phyloP scores from a whole-genome alignment of 2,329 filamentous ascomycete species.

The Botrytis sinoallii region DNA sequence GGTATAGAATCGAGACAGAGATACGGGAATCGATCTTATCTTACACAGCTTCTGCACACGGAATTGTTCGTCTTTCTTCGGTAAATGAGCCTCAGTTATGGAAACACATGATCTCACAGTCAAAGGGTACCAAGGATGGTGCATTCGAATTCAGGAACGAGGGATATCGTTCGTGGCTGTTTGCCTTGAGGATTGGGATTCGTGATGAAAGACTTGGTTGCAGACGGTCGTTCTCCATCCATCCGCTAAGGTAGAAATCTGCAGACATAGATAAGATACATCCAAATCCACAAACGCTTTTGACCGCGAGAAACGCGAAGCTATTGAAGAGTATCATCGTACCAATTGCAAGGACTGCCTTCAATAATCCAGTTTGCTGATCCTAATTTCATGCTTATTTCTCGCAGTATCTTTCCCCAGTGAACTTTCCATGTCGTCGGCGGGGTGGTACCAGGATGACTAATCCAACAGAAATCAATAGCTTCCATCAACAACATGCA shows the following conservation, averaged over 20 bases:
- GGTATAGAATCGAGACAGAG: background rate
- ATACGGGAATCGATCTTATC: no score
- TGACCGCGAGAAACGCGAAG: background rate
- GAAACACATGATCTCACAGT: background rate
- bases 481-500: background rate
- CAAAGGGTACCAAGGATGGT: background rate
- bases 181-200: background rate
- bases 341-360: background rate
- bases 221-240: background rate
- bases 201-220: background rate
- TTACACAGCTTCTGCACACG: background rate
- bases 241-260: background rate
- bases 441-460: background rate
- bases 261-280: background rate
- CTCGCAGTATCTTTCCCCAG: background rate
- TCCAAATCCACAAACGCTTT: background rate
- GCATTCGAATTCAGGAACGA: background rate
- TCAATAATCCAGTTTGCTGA: background rate
- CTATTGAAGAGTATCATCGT: background rate
- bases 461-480: background rate
- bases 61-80: background rate
- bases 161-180: background rate
- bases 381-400: no score
- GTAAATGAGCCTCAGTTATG: background rate
- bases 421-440: background rate